Evolutionary conservation across 495 filamentous ascomycete genomes (phyloP).

Genomic region (Neurospora sp.): DNA sequence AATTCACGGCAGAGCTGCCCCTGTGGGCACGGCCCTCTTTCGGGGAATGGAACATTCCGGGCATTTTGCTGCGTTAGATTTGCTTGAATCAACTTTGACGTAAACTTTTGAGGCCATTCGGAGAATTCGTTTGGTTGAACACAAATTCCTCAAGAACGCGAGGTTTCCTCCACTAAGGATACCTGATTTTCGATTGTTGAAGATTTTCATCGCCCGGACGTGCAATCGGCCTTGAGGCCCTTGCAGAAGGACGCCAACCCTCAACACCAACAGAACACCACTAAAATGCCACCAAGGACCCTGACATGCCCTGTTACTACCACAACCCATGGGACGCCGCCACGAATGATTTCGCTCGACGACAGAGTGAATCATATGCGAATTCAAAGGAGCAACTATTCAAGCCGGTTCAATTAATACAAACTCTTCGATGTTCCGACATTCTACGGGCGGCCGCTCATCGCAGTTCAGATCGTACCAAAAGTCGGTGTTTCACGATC

Average conservation of each 20-base stretch:
- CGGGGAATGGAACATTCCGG: background rate
- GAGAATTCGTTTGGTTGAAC: background rate
- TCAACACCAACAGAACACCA: background rate
- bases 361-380: background rate
- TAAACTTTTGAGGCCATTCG: background rate
- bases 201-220: background rate
- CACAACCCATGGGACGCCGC: background rate
- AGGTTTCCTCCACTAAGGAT: background rate
- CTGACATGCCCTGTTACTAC: background rate
- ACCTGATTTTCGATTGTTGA: background rate
- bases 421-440: background rate
- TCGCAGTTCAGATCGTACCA: background rate
- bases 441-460: background rate
- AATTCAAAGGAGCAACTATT: background rate
- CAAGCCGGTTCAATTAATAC: background rate
- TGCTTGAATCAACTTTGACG: background rate
- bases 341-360: background rate
- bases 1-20: background rate
- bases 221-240: background rate
- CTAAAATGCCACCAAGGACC: background rate
- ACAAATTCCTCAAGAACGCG: background rate
- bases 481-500: background rate
- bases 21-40: background rate
- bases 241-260: background rate
- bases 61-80: background rate